These are phyloP conservation scores for Asparagopsis taxiformis DNA, from an alignment of 31 red algal species.

Conservation along the genomic window DNA sequence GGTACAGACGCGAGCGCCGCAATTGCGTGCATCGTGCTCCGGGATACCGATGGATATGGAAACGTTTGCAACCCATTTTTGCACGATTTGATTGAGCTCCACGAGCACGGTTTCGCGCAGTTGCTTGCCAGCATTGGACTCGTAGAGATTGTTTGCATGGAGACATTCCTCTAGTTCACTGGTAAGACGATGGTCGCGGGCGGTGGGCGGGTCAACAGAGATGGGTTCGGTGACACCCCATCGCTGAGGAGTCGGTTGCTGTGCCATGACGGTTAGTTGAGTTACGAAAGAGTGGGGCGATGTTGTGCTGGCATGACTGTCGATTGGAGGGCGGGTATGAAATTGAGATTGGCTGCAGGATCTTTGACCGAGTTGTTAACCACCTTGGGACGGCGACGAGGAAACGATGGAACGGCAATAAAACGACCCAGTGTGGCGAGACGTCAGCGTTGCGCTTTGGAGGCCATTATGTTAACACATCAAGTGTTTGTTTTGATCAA, in stretches of 20 bases:
- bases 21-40: slow-evolving; percentile 72
- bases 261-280: background rate
- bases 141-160: slow-evolving; percentile 86
- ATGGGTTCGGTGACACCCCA: slow-evolving; percentile 94
- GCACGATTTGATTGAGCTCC: slow-evolving; percentile 64
- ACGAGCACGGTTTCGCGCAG: slow-evolving; percentile 75
- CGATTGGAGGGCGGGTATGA: no score
- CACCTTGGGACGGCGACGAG: no score
- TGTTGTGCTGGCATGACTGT: background rate
- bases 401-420: no score
- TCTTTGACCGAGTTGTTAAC: no score
- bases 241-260: slow-evolving; percentile 19
- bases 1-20: slow-evolving; percentile 86
- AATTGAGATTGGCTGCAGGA: no score
- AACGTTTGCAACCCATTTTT: slow-evolving; percentile 85
- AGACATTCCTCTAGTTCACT: slow-evolving; percentile 90
- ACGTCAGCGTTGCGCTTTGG: no score
- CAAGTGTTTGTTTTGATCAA: no score
- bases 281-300: background rate
- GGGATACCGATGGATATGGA: slow-evolving; percentile 79
- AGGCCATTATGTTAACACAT: no score
- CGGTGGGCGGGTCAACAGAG: slow-evolving; percentile 75
- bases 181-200: slow-evolving; percentile 78
- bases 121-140: slow-evolving; percentile 60
- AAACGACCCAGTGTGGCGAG: no score